Evolutionary conservation across 768 basidiomycete genomes (phyloP), one percentile per base, ranked within the genome.

Genomic region (Leccinum uliginosum): DNA sequence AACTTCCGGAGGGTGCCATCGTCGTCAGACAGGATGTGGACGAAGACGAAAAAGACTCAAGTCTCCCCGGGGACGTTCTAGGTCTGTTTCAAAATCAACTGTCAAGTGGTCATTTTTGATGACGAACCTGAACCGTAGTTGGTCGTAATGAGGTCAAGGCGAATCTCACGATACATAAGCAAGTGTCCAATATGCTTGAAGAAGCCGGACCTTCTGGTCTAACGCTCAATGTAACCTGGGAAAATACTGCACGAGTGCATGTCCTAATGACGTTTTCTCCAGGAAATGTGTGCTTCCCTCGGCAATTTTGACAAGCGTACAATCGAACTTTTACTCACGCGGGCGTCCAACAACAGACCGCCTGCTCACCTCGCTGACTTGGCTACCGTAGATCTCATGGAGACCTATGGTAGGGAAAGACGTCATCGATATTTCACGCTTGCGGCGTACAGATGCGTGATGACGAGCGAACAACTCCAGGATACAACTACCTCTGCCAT

Each of bases 391-490:
- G 82, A 84, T 35, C 70, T 91, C 27, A 86, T 87, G 80, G 95
- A 97, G 72, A 91, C 84, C 1, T 78, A 80, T 59, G 91, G 91
- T 5, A 84, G 93, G 34, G 91, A 98, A 73, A 86, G 93, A 27
- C 87, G 92, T 23, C 84, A 92, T 68, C 81, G 92, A 59, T 92
- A 92, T 67, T 94, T 84, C 74, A 90, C 91, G 0, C 69, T 87
- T 45, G 78, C 80, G 2, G 82, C 85, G 29, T 96, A 90, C 71
- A 80, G 76, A 29, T 69, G 75, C 29, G 75, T 91, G 30, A 80
- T 93, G 49, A 73, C 76, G 2, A 75, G 77, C 46, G 89, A 93
- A 70, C 80, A 82, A 8, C 77, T 93, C 24, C 83, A 87, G 63
- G 78, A 81, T 53, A 62, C 72, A 4, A 70, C 73, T 43, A 73